Evolutionary conservation across 176 grass and related monocot genomes (phyloP), one percentile per base, ranked within the genome.

Genomic region (Neostapfia colusana): DNA sequence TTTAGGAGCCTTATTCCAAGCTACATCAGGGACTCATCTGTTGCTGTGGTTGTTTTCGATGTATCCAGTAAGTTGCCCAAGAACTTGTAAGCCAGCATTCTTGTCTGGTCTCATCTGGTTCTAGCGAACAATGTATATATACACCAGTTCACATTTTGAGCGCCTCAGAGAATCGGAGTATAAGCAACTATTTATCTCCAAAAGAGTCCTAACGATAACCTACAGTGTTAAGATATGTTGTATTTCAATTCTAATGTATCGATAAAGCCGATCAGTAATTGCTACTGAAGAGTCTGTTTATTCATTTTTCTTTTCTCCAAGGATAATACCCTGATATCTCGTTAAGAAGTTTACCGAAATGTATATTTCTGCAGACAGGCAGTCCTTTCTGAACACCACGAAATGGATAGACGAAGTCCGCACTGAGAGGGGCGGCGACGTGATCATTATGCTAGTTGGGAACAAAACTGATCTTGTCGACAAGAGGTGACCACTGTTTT

Each of bases 1-100:
- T 91, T 91, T 82, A 85, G 89, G 76, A 91, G 89, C 38, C 85
- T 91, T 43, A 91, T 91, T 85, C 89, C 89, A 60, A 91, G 89
- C 67, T 91, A 91, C 61, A 91, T 91, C 55, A 83, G 89, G 67
- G 89, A 92, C 78, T 92, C 74, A 10, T 77, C 74, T 24, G 74
- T 77, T 65, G 74, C 74, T 23, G 59, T 77, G 11, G 59, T 77
- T 50, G 74, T 77, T 77, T 77, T 37, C 24, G 74, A 77, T 37
- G 74, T 77, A 51, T 24, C 60, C 20, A 77, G 75, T 77, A 48
- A 77, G 75, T 65, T 14, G 20, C 28, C 3, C 37, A 81, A 62
- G 80, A 73, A 81, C 72, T 65, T 84, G 31, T 25, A 81, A 14
- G 83, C 58, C 60, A 86, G 49, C 67, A 55, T 83, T 58, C 31